Percentiles rank a stretch among this genome's conserved stretches.
Conservation (phyloP, 2,329 filamentous ascomycete species). For the Leptodontidium sp. region DNA sequence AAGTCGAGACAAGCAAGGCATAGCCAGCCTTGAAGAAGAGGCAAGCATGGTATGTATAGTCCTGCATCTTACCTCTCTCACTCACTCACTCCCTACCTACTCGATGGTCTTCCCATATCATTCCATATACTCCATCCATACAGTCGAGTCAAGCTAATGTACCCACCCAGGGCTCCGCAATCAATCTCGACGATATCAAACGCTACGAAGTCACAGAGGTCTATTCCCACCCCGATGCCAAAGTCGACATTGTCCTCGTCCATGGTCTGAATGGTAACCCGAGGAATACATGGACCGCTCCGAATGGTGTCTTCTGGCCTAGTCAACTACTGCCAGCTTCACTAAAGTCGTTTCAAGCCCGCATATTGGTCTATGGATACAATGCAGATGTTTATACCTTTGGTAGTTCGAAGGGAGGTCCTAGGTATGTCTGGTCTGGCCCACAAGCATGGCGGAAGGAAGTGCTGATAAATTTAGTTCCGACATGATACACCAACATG, state of each 20-base stretch:
- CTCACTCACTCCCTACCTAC: no score
- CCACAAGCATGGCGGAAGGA: neutral
- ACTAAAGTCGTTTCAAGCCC: constrained; percentile 63
- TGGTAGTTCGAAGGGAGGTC: constrained; percentile 54
- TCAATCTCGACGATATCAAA: constrained; percentile 54
- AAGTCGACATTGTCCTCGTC: constrained; percentile 72
- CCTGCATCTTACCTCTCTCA: neutral
- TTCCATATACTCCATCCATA: no score
- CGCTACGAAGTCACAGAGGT: constrained; percentile 67
- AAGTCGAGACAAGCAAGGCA: neutral
- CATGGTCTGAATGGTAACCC: constrained; percentile 75
- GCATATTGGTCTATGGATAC: constrained; percentile 77
- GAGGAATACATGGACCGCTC: constrained; percentile 66
- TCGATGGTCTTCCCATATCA: no score
- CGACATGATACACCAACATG: constrained; percentile 74
- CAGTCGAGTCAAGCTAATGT: neutral
- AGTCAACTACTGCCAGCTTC: constrained; percentile 69
- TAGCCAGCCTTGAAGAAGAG: constrained; percentile 19
- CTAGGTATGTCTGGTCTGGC: constrained; percentile 32
- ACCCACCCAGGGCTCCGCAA: constrained; percentile 54
- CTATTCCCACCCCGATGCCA: constrained; percentile 65
- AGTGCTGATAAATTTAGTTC: constrained; percentile 56
- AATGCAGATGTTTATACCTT: constrained; percentile 69
- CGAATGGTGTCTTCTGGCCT: constrained; percentile 71
- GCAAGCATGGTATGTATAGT: constrained; percentile 38